Evolutionary conservation across 148 eudicot species (phyloP).

Genomic region (Rhododendron ferrugineum): DNA sequence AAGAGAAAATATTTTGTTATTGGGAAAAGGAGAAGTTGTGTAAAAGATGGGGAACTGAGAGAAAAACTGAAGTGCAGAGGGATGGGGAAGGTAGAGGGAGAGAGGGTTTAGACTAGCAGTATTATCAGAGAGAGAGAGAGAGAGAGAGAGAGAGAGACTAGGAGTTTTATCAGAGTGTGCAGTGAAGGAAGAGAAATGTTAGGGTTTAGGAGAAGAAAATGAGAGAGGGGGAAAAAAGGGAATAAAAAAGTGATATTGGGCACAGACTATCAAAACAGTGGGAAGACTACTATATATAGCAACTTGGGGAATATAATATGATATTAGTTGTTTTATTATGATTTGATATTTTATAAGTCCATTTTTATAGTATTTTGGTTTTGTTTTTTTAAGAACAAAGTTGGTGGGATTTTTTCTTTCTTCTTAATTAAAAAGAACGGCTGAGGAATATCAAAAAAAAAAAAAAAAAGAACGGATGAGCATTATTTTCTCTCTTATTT

Average conservation of each 20-base stretch:
- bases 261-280: constrained; percentile 30
- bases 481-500: neutral
- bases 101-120: constrained; percentile 40
- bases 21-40: constrained; percentile 16
- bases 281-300: constrained; percentile 34
- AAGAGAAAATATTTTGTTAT: neutral
- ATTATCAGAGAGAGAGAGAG: constrained; percentile 25
- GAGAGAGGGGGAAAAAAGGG: neutral
- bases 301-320: constrained; percentile 31
- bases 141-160: constrained; percentile 18
- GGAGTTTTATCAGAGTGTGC: constrained; percentile 34
- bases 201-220: constrained; percentile 11
- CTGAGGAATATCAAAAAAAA: too few species aligned
- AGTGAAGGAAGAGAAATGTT: constrained; percentile 19
- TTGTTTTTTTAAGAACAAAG: constrained; percentile 21
- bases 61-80: constrained; percentile 32
- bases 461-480: neutral
- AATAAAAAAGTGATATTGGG: constrained; percentile 36
- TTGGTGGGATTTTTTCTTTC: constrained; percentile 32
- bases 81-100: constrained; percentile 45
- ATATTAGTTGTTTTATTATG: constrained; percentile 10
- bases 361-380: constrained; percentile 4
- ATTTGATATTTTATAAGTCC: constrained; percentile 18
- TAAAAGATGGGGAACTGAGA: constrained; percentile 23
- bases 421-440: constrained; percentile 10